Evolutionary conservation across 495 filamentous ascomycete genomes (phyloP).

Genomic region (Trichodelitschia bisporula): DNA sequence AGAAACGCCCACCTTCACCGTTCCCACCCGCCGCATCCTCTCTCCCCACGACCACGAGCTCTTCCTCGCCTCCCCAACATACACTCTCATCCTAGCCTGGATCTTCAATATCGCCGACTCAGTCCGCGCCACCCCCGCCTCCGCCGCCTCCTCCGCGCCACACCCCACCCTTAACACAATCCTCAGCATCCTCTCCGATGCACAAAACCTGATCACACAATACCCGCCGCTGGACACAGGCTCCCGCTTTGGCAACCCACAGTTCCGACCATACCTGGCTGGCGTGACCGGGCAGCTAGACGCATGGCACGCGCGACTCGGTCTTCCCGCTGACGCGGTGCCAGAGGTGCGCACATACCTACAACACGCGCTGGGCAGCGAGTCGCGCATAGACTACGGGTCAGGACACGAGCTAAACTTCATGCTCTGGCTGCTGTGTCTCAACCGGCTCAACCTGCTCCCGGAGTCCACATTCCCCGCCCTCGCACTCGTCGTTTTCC

Average conservation of each 20-base stretch:
- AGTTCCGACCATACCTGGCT: conserved; percentile 58
- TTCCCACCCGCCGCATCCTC: conserved; percentile 54
- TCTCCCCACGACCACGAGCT: conserved; percentile 54
- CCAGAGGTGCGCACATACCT: conserved; percentile 60
- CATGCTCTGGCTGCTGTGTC: conserved; percentile 74
- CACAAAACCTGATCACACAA: conserved; percentile 32
- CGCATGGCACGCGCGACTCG: conserved; percentile 18
- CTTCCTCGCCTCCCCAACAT: conserved; percentile 57
- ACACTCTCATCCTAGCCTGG: conserved; percentile 54
- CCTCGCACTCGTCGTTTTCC: conserved; percentile 54
- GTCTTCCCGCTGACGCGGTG: conserved; percentile 20
- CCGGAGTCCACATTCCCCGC: conserved; percentile 34
- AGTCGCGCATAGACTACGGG: conserved; percentile 82
- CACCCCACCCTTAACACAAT: conserved; percentile 25
- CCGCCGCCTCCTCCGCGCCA: conserved; percentile 26
- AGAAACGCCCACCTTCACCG: conserved; percentile 34
- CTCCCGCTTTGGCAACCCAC: conserved; percentile 83
- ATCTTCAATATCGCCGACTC: conserved; percentile 69
- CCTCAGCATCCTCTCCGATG: conserved; percentile 40
- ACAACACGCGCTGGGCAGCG: conserved; percentile 59
- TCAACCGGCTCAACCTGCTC: conserved; percentile 55
- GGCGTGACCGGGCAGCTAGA: conserved; percentile 7
- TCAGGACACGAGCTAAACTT: conserved; percentile 95
- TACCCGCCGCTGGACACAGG: conserved; percentile 64
- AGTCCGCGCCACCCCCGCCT: conserved; percentile 50